Percentiles rank a stretch among this genome's conserved stretches.
phyloP scores from a whole-genome alignment of 2,329 filamentous ascomycete species.

The Clonostachys sp. region DNA sequence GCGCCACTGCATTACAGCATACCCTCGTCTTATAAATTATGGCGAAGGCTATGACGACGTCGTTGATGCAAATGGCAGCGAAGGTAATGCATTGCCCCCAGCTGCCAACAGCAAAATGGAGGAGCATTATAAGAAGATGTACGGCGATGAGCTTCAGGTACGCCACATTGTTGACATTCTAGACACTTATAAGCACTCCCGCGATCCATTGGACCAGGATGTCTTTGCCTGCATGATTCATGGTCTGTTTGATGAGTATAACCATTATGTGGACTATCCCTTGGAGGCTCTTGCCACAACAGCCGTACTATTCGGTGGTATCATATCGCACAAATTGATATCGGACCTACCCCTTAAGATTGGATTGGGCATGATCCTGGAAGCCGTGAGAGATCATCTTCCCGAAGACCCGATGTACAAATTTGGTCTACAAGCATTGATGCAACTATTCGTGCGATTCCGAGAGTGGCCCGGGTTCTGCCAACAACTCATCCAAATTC shows the following conservation, averaged over 20 bases:
- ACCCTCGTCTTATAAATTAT: constrained; percentile 94
- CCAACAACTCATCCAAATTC: constrained; percentile 75
- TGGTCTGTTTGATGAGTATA: constrained; percentile 94
- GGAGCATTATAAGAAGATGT: constrained; percentile 97
- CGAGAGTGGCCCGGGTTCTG: constrained; percentile 96
- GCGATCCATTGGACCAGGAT: constrained; percentile 81
- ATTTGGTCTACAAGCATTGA: constrained; percentile 90
- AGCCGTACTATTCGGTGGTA: constrained; percentile 91
- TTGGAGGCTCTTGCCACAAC: constrained; percentile 94
- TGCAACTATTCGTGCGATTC: constrained; percentile 80
- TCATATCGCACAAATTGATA: constrained; percentile 90
- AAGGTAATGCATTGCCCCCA: constrained; percentile 74
- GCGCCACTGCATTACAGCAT: constrained; percentile 83
- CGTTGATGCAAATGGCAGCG: constrained; percentile 77
- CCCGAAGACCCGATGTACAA: constrained; percentile 94
- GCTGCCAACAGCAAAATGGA: constrained; percentile 91
- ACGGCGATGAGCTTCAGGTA: constrained; percentile 83
- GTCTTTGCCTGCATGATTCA: constrained; percentile 98
- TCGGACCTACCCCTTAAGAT: constrained; percentile 88
- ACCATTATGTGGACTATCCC: constrained; percentile 91
- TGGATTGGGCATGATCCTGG: constrained; percentile 95
- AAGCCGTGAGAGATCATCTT: constrained; percentile 82
- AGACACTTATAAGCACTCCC: constrained; percentile 82
- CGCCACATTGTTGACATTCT: constrained; percentile 81
- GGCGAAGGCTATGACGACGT: constrained; percentile 89